Conservation (phyloP, 2,329 filamentous ascomycete genomes). For the Paracamarosporium sp. region DNA sequence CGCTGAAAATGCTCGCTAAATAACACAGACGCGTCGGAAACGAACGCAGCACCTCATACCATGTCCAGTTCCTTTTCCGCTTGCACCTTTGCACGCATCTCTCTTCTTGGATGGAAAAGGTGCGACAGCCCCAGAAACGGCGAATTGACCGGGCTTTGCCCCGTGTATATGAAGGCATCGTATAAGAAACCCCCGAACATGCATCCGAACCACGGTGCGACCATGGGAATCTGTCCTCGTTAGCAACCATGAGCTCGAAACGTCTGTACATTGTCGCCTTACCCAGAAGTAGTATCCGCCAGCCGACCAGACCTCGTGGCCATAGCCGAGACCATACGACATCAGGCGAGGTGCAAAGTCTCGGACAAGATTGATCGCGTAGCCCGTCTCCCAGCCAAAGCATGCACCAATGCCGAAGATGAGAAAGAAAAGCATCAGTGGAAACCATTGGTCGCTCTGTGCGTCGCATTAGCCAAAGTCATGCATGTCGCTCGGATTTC, state of each 20-base stretch:
- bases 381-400: slow-evolving; percentile 79
- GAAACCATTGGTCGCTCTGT: slow-evolving; percentile 45
- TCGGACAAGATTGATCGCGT: slow-evolving; percentile 75
- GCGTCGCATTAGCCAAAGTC: slow-evolving; percentile 6
- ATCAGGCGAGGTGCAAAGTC: slow-evolving; percentile 75
- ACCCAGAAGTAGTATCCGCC: slow-evolving; percentile 78
- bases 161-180: slow-evolving; percentile 65
- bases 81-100: slow-evolving; percentile 28
- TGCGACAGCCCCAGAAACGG: slow-evolving; percentile 69
- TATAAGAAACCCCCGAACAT: slow-evolving; percentile 39
- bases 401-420: slow-evolving; percentile 76
- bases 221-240: slow-evolving; percentile 68
- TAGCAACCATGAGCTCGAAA: background rate
- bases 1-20: slow-evolving; percentile 5
- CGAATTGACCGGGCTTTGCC: slow-evolving; percentile 73
- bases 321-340: slow-evolving; percentile 72
- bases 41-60: slow-evolving; percentile 21
- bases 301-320: slow-evolving; percentile 69
- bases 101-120: slow-evolving; percentile 40
- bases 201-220: slow-evolving; percentile 70
- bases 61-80: slow-evolving; percentile 37
- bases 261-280: slow-evolving; percentile 22
- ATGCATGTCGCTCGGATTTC: background rate
- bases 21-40: slow-evolving; percentile 2
- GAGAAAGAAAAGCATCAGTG: slow-evolving; percentile 72